A percentile compares a stretch with the other conserved stretches of the same genome.
phyloP scores from a whole-genome alignment of 2,329 filamentous ascomycete genomes.

The Passalora sequoiae region DNA sequence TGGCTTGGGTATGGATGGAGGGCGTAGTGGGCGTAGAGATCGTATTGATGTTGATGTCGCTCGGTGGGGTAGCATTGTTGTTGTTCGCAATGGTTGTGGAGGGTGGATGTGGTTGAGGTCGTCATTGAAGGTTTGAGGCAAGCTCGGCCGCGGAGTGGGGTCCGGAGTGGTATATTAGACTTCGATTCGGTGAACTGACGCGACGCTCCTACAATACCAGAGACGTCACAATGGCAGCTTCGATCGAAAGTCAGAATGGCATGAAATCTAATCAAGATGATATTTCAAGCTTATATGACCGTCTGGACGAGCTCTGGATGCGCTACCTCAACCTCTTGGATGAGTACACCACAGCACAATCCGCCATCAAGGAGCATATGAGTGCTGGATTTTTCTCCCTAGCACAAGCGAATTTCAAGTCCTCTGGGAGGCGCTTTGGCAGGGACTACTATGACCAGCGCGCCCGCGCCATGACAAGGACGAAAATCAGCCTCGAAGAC shows the following conservation, averaged over 20 bases:
- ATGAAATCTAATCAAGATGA: too few species aligned
- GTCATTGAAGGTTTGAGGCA: neutral
- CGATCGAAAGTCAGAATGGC: too few species aligned
- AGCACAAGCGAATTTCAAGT: slow-evolving; percentile 70
- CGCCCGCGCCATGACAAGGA: slow-evolving; percentile 11
- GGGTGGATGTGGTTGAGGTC: neutral
- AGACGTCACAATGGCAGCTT: too few species aligned
- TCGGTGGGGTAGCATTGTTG: slow-evolving; percentile 22
- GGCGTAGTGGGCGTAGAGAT: slow-evolving; percentile 25
- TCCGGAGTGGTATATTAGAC: too few species aligned
- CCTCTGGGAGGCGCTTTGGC: slow-evolving; percentile 57
- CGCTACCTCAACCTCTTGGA: slow-evolving; percentile 63
- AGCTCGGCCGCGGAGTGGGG: neutral
- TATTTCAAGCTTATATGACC: too few species aligned
- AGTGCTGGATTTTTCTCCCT: slow-evolving; percentile 49
- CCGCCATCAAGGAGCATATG: slow-evolving; percentile 51
- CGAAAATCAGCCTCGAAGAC: neutral
- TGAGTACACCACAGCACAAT: slow-evolving; percentile 58
- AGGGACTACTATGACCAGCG: slow-evolving; percentile 67
- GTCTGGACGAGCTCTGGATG: slow-evolving; percentile 60
- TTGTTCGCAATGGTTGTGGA: neutral
- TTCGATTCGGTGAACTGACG: too few species aligned
- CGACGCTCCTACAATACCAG: too few species aligned
- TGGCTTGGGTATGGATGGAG: slow-evolving; percentile 18
- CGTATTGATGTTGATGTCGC: slow-evolving; percentile 19